Evolutionary conservation across 2,329 filamentous ascomycete species (phyloP).

Genomic region (Exophiala sideris): DNA sequence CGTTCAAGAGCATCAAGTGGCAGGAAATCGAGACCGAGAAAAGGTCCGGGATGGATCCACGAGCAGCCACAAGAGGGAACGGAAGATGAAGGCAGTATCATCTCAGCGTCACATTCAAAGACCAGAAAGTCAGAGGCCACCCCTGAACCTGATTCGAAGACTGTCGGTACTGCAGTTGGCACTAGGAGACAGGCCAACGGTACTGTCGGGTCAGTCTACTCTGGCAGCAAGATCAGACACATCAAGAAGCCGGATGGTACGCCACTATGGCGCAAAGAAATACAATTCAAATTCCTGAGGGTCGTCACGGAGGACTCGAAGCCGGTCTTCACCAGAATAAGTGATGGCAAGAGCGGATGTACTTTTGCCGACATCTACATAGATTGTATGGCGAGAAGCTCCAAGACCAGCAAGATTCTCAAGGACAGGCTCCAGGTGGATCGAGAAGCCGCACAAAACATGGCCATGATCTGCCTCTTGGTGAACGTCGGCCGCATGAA

Average conservation of each 20-base stretch:
- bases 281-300: slow-evolving; percentile 63
- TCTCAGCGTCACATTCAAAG: slow-evolving; percentile 17
- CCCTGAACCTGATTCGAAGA: slow-evolving; percentile 23
- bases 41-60: slow-evolving; percentile 25
- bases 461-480: slow-evolving; percentile 98
- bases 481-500: slow-evolving; percentile 99
- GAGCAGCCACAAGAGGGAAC: slow-evolving; percentile 26
- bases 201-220: slow-evolving; percentile 64
- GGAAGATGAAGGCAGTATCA: slow-evolving; percentile 28
- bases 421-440: slow-evolving; percentile 95
- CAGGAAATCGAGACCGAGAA: slow-evolving; percentile 23
- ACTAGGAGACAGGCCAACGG: slow-evolving; percentile 62
- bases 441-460: slow-evolving; percentile 85
- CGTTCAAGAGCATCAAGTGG: slow-evolving; percentile 10
- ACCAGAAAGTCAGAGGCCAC: slow-evolving; percentile 26
- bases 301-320: slow-evolving; percentile 61
- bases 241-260: slow-evolving; percentile 66
- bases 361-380: slow-evolving; percentile 95
- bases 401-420: slow-evolving; percentile 97
- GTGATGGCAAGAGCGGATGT: slow-evolving; percentile 70
- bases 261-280: slow-evolving; percentile 64
- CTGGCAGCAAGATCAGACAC: slow-evolving; percentile 64
- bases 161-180: slow-evolving; percentile 36
- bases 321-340: slow-evolving; percentile 83
- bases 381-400: slow-evolving; percentile 96